These are phyloP conservation scores for Sporisorium sorghi DNA, from an alignment of 1,284 basidiomycete genomes.

Conservation along the genomic window DNA sequence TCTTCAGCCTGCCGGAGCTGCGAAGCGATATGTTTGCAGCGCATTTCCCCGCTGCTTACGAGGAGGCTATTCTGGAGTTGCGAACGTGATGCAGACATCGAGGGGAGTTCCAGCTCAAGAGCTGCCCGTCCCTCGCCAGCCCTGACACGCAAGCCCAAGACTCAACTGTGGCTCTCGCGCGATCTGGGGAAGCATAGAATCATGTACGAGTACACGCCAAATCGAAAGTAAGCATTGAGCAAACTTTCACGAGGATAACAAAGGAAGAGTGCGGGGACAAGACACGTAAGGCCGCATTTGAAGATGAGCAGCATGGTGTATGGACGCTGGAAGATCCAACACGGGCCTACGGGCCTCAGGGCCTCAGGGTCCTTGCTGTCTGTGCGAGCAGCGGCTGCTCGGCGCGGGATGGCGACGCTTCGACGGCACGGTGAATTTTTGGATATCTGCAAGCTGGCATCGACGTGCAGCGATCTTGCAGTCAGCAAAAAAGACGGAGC, in stretches of 20 bases:
- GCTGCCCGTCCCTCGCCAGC: neutral
- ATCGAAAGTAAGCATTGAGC: neutral
- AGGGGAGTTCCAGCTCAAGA: neutral
- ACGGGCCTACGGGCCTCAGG: too few species aligned
- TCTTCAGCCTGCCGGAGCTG: conserved; percentile 65
- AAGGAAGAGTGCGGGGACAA: neutral
- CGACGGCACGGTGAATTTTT: neutral
- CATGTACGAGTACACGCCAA: neutral
- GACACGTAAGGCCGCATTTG: neutral
- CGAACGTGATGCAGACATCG: neutral
- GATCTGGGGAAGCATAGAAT: too few species aligned
- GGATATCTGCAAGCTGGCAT: too few species aligned
- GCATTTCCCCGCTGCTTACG: conserved; percentile 67
- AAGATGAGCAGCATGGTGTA: conserved; percentile 2
- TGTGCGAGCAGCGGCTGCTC: conserved; percentile 5
- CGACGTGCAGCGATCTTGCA: too few species aligned
- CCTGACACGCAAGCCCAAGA: neutral
- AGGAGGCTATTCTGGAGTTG: conserved; percentile 60
- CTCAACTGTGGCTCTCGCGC: too few species aligned
- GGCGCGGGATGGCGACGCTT: neutral
- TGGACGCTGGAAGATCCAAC: neutral
- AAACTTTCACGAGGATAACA: neutral
- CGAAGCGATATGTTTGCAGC: conserved; percentile 59
- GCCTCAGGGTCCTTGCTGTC: conserved; percentile 12
- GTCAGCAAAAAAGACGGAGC: neutral